phyloP scores from a whole-genome alignment of 1,284 basidiomycete genomes.

The Trichosporon sp. region DNA sequence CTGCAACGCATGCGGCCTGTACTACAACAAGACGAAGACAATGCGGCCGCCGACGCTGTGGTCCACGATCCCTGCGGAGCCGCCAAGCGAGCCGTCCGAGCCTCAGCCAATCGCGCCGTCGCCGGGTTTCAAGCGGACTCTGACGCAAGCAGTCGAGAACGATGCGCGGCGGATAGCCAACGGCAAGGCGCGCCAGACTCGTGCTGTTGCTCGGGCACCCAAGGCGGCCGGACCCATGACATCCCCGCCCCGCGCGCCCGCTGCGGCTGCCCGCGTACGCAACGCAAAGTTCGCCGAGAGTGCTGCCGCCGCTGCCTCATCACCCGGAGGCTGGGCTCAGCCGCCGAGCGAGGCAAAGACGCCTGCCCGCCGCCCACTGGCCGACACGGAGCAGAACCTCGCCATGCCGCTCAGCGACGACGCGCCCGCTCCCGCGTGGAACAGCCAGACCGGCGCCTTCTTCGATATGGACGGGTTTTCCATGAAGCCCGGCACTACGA shows the following conservation, averaged over 20 bases:
- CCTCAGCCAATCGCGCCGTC: not conserved
- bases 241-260: not conserved
- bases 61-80: slow-evolving; percentile 42
- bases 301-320: slow-evolving; percentile 35
- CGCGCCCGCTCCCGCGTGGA: slow-evolving; percentile 21
- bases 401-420: slow-evolving; percentile 53
- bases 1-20: slow-evolving; percentile 57
- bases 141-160: slow-evolving; percentile 48
- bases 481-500: slow-evolving; percentile 26
- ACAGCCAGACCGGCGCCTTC: slow-evolving; percentile 39
- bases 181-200: slow-evolving; percentile 29
- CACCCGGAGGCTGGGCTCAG: slow-evolving; percentile 40
- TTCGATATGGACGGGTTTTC: slow-evolving; percentile 50
- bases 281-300: slow-evolving; percentile 30
- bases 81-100: not conserved
- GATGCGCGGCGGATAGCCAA: slow-evolving; percentile 46
- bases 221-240: slow-evolving; percentile 15
- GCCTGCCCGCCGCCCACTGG: not conserved
- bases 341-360: slow-evolving; percentile 18
- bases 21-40: slow-evolving; percentile 51
- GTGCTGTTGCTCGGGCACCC: slow-evolving; percentile 25
- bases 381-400: slow-evolving; percentile 36
- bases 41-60: slow-evolving; percentile 53
- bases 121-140: slow-evolving; percentile 43
- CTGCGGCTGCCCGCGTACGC: slow-evolving; percentile 29